Percentiles rank a stretch among this genome's conserved stretches.
phyloP scores from a whole-genome alignment of 352 stramenopile species.

The Globisporangium nunn region DNA sequence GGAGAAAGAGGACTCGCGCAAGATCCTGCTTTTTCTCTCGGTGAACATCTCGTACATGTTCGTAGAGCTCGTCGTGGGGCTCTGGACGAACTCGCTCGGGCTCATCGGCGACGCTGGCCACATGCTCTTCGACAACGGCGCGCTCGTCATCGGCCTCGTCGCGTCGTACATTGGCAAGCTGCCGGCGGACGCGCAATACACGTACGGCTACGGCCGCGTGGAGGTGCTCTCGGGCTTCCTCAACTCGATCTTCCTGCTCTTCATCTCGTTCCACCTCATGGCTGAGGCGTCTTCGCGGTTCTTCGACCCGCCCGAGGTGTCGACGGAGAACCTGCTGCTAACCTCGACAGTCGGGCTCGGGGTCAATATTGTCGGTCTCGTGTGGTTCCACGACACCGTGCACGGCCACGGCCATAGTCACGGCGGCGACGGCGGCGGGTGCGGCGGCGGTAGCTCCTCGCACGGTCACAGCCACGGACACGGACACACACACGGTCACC shows the following conservation, averaged over 20 bases:
- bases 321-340: conserved; percentile 79
- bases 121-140: conserved; percentile 87
- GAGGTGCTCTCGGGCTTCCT: conserved; percentile 85
- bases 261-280: conserved; percentile 83
- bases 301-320: conserved; percentile 64
- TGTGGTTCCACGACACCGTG: conserved; percentile 88
- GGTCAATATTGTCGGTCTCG: conserved; percentile 84
- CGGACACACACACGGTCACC: conserved; percentile 11
- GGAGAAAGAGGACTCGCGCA: conserved; percentile 51
- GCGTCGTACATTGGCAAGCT: conserved; percentile 79
- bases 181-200: conserved; percentile 63
- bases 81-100: conserved; percentile 79
- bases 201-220: conserved; percentile 82
- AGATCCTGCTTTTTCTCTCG: conserved; percentile 77
- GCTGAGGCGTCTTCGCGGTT: conserved; percentile 70
- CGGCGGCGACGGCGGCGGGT: conserved; percentile 19
- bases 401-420: conserved; percentile 71
- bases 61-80: conserved; percentile 77
- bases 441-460: conserved; percentile 22
- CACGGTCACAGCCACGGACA: conserved; percentile 62
- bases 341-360: conserved; percentile 75
- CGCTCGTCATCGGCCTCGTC: conserved; percentile 77
- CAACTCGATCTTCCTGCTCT: conserved; percentile 77
- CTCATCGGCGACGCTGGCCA: conserved; percentile 84
- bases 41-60: conserved; percentile 86